Conservation (phyloP, 2,329 filamentous ascomycete species). For the Aspergillus costaricaensis region DNA sequence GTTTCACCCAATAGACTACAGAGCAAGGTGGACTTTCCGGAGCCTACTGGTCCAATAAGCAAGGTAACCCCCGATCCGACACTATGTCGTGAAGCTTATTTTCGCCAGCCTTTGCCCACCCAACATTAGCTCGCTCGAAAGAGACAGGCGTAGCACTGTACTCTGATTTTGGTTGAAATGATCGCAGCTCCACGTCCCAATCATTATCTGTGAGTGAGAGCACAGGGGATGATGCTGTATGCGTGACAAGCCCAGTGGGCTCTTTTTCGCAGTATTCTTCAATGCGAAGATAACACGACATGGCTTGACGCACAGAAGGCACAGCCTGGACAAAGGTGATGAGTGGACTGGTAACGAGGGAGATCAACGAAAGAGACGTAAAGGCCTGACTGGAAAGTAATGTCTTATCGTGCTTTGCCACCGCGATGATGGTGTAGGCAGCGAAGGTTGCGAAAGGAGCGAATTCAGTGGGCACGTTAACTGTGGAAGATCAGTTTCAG, state of each 20-base stretch:
- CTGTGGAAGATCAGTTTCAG: not conserved
- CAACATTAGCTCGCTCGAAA: not conserved
- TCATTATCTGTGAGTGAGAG: no score
- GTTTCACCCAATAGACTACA: conserved; percentile 36
- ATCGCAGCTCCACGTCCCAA: no score
- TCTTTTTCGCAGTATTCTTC: conserved; percentile 26
- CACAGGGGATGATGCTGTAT: no score
- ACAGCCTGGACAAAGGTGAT: conserved; percentile 29
- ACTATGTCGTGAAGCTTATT: conserved; percentile 13
- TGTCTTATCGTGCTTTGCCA: conserved; percentile 11
- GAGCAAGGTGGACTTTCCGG: conserved; percentile 49
- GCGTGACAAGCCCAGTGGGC: no score
- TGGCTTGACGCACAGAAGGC: conserved; percentile 37
- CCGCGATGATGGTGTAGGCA: conserved; percentile 23
- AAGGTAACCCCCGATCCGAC: conserved; percentile 16
- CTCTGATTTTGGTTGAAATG: no score
- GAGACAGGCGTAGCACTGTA: no score
- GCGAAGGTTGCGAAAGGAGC: conserved; percentile 36
- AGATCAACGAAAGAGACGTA: conserved; percentile 30
- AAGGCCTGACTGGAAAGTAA: conserved; percentile 26
- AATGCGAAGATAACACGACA: conserved; percentile 46
- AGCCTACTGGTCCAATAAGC: conserved; percentile 47
- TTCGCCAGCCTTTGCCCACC: not conserved
- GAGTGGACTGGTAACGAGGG: conserved; percentile 28
- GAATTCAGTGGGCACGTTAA: conserved; percentile 22